Percentiles rank a stretch among this genome's conserved stretches.
Evolutionary conservation across 306 rosid genomes (phyloP).

Genomic region (Albizia julibrissin): DNA sequence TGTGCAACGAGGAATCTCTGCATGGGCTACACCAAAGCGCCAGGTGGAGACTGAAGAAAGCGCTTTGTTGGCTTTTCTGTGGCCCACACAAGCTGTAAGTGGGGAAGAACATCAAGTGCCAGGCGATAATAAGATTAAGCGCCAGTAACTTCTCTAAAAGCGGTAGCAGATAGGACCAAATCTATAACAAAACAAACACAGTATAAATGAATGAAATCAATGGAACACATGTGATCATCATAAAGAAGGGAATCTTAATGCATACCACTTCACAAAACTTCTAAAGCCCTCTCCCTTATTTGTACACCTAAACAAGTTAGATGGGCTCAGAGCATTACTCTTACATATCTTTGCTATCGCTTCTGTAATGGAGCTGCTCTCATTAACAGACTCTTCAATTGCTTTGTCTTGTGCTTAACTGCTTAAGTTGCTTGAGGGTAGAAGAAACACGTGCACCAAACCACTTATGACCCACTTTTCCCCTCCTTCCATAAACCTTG

Average conservation of each 20-base stretch:
- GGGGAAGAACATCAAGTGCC: constrained; percentile 58
- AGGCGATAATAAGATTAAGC: constrained; percentile 50
- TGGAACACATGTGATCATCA: not conserved
- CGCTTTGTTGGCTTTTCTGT: constrained; percentile 63
- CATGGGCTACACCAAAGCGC: constrained; percentile 14
- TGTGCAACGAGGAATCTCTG: constrained; percentile 53
- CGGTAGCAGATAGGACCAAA: constrained; percentile 59
- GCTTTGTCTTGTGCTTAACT: constrained; percentile 70
- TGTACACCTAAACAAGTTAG: constrained; percentile 56
- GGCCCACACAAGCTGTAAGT: constrained; percentile 37
- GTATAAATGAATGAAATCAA: constrained; percentile 17
- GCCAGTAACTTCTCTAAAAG: constrained; percentile 76
- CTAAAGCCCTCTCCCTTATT: constrained; percentile 68
- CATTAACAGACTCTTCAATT: constrained; percentile 62
- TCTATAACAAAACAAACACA: constrained; percentile 48
- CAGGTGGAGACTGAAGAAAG: constrained; percentile 41
- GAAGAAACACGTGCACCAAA: constrained; percentile 52
- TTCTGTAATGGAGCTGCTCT: constrained; percentile 59
- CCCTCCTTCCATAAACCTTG: not conserved
- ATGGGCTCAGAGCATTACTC: constrained; percentile 60
- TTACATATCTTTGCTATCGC: constrained; percentile 74
- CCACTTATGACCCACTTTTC: not conserved
- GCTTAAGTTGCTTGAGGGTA: constrained; percentile 74
- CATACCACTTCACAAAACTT: constrained; percentile 57
- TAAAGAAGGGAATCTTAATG: constrained; percentile 12